phyloP scores from a whole-genome alignment of 768 basidiomycete genomes.

The Auriscalpium orientale region DNA sequence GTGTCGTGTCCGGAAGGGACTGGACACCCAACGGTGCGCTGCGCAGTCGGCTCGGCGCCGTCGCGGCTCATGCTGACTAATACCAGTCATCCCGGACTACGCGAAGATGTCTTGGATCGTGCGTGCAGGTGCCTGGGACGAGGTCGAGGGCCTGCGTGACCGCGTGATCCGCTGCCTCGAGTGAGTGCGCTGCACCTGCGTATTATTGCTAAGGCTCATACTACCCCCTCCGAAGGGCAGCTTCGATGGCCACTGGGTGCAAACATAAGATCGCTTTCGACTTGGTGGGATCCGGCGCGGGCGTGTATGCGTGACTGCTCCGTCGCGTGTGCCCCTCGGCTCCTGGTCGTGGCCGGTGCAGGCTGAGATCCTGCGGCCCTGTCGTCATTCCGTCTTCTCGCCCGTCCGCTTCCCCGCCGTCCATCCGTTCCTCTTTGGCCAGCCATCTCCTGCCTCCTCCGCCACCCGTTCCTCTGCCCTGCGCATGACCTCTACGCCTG shows the following conservation, averaged over 20 bases:
- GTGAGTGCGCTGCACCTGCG: slow-evolving; percentile 33
- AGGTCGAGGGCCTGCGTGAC: slow-evolving; percentile 45
- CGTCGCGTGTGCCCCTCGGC: no score
- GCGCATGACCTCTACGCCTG: background rate
- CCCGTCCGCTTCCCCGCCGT: no score
- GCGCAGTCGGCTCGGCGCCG: background rate
- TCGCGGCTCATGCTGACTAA: background rate
- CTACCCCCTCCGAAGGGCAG: background rate
- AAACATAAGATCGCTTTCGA: background rate
- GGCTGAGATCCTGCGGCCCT: no score
- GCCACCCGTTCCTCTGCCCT: no score
- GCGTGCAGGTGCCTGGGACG: slow-evolving; percentile 56
- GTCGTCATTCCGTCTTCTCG: no score
- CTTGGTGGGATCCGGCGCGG: no score
- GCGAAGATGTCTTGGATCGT: slow-evolving; percentile 66
- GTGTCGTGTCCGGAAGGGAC: slow-evolving; percentile 61
- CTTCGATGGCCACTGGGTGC: slow-evolving; percentile 11
- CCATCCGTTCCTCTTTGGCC: no score
- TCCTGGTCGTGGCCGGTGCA: no score
- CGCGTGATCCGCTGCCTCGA: slow-evolving; percentile 65
- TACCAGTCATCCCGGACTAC: slow-evolving; percentile 81
- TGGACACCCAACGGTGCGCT: slow-evolving; percentile 61
- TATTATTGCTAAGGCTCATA: background rate
- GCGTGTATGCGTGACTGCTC: no score
- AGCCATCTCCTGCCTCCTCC: no score